phyloP scores from a whole-genome alignment of 257 asterid species.

The Gynochthodes officinalis region DNA sequence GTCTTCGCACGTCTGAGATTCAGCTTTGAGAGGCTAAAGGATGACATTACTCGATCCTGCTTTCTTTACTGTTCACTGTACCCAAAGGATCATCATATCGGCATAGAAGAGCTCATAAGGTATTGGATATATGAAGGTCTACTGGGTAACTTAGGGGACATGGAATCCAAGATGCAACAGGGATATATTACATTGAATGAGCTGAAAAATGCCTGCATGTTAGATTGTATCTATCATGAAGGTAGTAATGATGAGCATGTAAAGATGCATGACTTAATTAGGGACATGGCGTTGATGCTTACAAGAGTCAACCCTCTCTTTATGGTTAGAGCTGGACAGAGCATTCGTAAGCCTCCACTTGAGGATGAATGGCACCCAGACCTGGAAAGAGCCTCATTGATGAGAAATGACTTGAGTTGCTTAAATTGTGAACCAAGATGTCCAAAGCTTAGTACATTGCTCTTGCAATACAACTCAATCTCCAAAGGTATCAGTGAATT shows the following conservation, averaged over 20 bases:
- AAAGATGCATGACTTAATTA: conserved; percentile 27
- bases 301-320: conserved; percentile 23
- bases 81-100: conserved; percentile 32
- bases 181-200: conserved; percentile 25
- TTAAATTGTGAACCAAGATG: conserved; percentile 25
- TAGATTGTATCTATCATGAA: conserved; percentile 18
- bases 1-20: conserved; percentile 29
- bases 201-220: conserved; percentile 20
- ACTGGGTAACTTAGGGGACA: conserved; percentile 14
- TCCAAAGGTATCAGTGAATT: conserved; percentile 16
- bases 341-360: conserved; percentile 17
- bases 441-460: conserved; percentile 26
- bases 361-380: conserved; percentile 23
- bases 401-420: conserved; percentile 30
- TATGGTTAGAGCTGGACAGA: conserved; percentile 28
- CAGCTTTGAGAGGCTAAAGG: conserved; percentile 31
- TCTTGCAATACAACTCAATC: conserved; percentile 34
- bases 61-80: conserved; percentile 32
- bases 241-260: conserved; percentile 8
- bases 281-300: conserved; percentile 32
- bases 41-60: conserved; percentile 22
- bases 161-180: conserved; percentile 14
- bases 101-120: conserved; percentile 22
- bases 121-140: conserved; percentile 33
- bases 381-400: conserved; percentile 33